Evolutionary conservation across 2,329 filamentous ascomycete species (phyloP).

Genomic region (Aureobasidium leucospermi): DNA sequence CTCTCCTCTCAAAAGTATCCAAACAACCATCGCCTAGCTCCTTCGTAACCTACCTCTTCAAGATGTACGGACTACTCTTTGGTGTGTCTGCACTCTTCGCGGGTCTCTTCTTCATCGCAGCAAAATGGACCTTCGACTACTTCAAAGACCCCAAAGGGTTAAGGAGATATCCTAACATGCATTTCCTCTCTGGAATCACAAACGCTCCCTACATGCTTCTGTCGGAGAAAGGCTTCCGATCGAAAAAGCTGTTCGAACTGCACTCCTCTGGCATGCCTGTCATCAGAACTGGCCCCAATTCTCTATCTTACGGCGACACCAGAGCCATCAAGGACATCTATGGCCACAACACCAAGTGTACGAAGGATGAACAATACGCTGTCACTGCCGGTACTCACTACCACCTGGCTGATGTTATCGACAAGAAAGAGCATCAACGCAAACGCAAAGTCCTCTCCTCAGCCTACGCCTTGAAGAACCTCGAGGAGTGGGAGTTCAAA

Average conservation of each 20-base stretch:
- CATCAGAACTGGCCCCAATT: constrained; percentile 41
- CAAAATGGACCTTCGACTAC: constrained; percentile 23
- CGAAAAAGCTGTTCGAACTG: constrained; percentile 32
- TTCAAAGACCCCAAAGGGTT: constrained; percentile 41
- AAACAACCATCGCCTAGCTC: not conserved
- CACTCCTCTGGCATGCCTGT: constrained; percentile 39
- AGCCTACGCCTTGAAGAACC: constrained; percentile 34
- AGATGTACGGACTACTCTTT: not conserved
- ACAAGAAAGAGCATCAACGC: constrained; percentile 32
- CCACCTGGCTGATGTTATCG: constrained; percentile 33
- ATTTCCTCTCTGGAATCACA: constrained; percentile 38
- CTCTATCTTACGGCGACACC: constrained; percentile 35
- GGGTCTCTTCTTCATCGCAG: not conserved
- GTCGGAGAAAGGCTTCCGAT: constrained; percentile 36
- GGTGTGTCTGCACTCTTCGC: not conserved
- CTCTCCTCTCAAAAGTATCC: not conserved
- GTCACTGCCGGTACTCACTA: constrained; percentile 26
- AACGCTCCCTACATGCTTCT: constrained; percentile 39
- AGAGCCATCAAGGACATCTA: constrained; percentile 36
- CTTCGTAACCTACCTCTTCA: not conserved
- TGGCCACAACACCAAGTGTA: constrained; percentile 30
- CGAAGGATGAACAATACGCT: constrained; percentile 30
- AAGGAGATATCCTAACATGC: constrained; percentile 40
- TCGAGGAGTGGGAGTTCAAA: constrained; percentile 36
- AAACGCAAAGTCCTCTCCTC: constrained; percentile 34